These are phyloP conservation scores for Meredithiella fracta DNA, from an alignment of 2,329 filamentous ascomycete species.

Conservation along the genomic window DNA sequence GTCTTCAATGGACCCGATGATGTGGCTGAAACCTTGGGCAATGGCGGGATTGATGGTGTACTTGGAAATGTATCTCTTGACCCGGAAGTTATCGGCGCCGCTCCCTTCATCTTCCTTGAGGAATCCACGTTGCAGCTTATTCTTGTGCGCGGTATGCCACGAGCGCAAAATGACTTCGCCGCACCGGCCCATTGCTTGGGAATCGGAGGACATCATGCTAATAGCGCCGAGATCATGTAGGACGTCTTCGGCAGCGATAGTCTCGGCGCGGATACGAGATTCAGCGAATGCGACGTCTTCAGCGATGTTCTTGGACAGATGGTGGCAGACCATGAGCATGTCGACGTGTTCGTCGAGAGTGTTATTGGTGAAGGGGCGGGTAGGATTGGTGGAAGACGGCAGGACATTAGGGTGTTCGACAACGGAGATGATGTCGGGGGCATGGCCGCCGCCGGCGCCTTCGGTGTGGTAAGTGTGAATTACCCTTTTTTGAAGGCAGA, in stretches of 20 bases:
- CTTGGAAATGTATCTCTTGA: conserved; percentile 86
- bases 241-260: conserved; percentile 91
- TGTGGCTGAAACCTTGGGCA: conserved; percentile 74
- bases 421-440: conserved; percentile 87
- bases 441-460: conserved; percentile 85
- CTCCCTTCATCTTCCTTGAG: conserved; percentile 65
- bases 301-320: conserved; percentile 78
- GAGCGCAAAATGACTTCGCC: conserved; percentile 86
- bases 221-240: conserved; percentile 90
- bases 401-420: conserved; percentile 81
- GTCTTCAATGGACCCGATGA: conserved; percentile 74
- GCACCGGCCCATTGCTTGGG: conserved; percentile 90
- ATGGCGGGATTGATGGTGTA: conserved; percentile 92
- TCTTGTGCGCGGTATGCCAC: conserved; percentile 97
- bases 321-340: conserved; percentile 98
- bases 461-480: conserved; percentile 98
- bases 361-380: conserved; percentile 75
- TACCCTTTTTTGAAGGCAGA: conserved; percentile 67
- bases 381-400: conserved; percentile 83
- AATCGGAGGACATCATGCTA: conserved; percentile 93
- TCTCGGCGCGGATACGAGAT: conserved; percentile 84
- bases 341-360: conserved; percentile 93
- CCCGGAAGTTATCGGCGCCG: conserved; percentile 74
- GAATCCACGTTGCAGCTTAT: conserved; percentile 66
- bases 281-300: conserved; percentile 95